Conservation (phyloP, 495 filamentous ascomycete species). For the Hapsidospora chrysogenum region DNA sequence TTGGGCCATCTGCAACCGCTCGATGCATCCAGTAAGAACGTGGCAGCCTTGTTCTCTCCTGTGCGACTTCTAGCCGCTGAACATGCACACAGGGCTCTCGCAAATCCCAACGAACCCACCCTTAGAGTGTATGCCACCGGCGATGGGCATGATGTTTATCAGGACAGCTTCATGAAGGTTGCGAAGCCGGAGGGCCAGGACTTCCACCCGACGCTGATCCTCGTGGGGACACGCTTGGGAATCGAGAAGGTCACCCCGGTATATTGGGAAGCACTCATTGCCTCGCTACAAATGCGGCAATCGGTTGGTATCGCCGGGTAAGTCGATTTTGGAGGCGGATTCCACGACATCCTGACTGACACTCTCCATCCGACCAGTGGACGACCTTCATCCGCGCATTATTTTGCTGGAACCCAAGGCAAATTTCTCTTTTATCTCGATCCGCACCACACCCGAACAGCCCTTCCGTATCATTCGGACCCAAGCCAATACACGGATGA, state of each 20-base stretch:
- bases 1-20: slow-evolving; percentile 96
- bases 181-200: slow-evolving; percentile 43
- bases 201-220: slow-evolving; percentile 73
- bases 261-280: slow-evolving; percentile 80
- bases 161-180: slow-evolving; percentile 64
- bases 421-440: slow-evolving; percentile 88
- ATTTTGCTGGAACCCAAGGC: slow-evolving; percentile 91
- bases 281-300: slow-evolving; percentile 66
- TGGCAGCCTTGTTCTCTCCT: too few relatives aligned
- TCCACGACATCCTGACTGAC: too few relatives aligned
- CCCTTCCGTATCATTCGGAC: slow-evolving; percentile 38
- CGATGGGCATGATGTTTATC: slow-evolving; percentile 81
- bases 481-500: slow-evolving; percentile 41
- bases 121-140: slow-evolving; percentile 78
- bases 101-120: slow-evolving; percentile 36
- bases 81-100: slow-evolving; percentile 44
- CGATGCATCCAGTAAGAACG: slow-evolving; percentile 73
- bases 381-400: slow-evolving; percentile 86
- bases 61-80: slow-evolving; percentile 8
- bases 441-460: slow-evolving; percentile 64
- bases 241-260: slow-evolving; percentile 86
- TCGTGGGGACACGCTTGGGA: slow-evolving; percentile 75
- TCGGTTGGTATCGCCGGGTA: slow-evolving; percentile 94
- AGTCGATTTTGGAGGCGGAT: too few relatives aligned
- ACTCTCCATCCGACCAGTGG: slow-evolving; percentile 36